Conservation (phyloP, 2,329 filamentous ascomycete genomes). For the Ophiostoma piceae region DNA sequence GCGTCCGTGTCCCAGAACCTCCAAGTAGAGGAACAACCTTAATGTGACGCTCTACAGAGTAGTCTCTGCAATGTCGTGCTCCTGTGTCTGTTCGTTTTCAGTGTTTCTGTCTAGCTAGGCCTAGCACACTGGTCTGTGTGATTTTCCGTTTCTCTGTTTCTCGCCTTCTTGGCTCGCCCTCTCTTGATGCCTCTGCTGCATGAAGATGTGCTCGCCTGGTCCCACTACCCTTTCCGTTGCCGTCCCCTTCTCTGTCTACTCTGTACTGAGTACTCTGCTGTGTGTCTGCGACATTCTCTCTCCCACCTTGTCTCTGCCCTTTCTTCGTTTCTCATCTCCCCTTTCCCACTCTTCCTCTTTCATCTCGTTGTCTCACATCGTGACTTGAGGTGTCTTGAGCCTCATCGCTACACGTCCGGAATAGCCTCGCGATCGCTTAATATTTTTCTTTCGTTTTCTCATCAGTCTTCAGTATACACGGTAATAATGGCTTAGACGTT, state of each 20-base stretch:
- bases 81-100: background rate
- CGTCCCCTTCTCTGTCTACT: conserved; percentile 11
- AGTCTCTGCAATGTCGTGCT: background rate
- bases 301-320: background rate
- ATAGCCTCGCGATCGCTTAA: conserved; percentile 22
- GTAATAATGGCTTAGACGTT: conserved; percentile 3
- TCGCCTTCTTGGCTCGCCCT: background rate
- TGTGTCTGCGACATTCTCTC: background rate
- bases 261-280: background rate
- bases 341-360: conserved; percentile 18
- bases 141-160: background rate
- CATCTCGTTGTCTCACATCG: conserved; percentile 13
- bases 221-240: conserved; percentile 8
- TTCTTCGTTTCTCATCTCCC: conserved; percentile 4
- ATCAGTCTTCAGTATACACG: conserved; percentile 8
- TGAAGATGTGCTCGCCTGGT: conserved; percentile 19
- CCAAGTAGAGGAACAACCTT: conserved; percentile 11
- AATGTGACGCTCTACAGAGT: background rate
- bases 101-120: background rate
- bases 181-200: conserved; percentile 14
- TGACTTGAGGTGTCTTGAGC: conserved; percentile 16
- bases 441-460: background rate
- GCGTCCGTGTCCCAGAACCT: background rate
- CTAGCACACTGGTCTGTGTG: background rate
- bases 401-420: conserved; percentile 29